Evolutionary conservation across 768 basidiomycete species (phyloP), one percentile per base, ranked within the genome.

Genomic region (Suillus spraguei): DNA sequence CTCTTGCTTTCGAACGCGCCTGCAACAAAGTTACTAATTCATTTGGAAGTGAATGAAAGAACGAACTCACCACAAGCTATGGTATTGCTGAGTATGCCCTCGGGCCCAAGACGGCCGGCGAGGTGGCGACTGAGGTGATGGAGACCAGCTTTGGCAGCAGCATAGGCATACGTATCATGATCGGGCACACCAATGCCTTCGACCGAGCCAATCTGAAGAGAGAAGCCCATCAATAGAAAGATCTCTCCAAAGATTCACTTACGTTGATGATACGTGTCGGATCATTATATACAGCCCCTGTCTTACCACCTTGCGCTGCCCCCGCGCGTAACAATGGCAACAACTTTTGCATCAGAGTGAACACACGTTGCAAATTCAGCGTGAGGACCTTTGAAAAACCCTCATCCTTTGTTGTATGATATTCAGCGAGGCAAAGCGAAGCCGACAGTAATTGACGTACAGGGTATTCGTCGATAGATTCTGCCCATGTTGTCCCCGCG

Each of bases 131-230:
- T 85, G 35, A 88, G 73, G 61, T 88, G 87, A 69, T 85, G 83
- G 60, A 87, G 72, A 4, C 79, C 85, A 6, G 84, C 86, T 70
- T 90, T 90, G n/a, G 83, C 84, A 4, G 86, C 82, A 38, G 85
- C 82, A 69, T 89, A 89, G 0, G 87, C 85, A 65, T 86, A 89
- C 2, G 87, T 89, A 65, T 89, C 86, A 63, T 84, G 80, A 28
- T 77, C 73, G 2, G 86, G 85, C 5, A 87, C 81, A 22, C 69
- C 67, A 4, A 82, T 66, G 11, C 84, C 87, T 68, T 89, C 88
- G 42, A 89, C 81, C 17, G 85, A 87, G 39, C 83, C 88, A 66
- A 84, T 88, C 86, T 89, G 63, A 41, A 41, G 16, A 41, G 38
- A 38, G 35, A 55, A 36, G n/a, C 16, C 22, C 22, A 38, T 41